Conservation (phyloP, 805 yeast species). For the Suhomyces faveliae region DNA sequence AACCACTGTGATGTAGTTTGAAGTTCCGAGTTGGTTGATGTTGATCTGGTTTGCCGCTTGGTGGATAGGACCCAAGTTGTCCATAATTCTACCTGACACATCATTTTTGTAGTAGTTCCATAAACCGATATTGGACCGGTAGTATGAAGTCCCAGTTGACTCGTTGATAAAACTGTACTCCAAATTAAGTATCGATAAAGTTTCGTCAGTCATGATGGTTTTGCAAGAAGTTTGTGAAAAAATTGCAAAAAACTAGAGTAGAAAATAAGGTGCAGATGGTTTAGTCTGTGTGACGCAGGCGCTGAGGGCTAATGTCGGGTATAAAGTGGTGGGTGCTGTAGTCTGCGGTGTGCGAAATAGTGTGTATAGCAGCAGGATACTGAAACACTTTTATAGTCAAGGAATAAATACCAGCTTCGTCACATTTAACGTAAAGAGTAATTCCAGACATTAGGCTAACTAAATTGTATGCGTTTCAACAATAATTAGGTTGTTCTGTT, state of each 20-base stretch:
- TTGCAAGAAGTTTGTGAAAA: not conserved
- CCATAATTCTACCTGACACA: slow-evolving; percentile 23
- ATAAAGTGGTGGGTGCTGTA: not conserved
- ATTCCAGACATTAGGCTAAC: not conserved
- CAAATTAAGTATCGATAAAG: slow-evolving; percentile 24
- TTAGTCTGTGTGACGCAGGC: too few relatives aligned
- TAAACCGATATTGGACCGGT: slow-evolving; percentile 31
- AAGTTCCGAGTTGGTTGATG: slow-evolving; percentile 5
- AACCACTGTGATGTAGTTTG: slow-evolving; percentile 19
- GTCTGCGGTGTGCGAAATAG: too few relatives aligned
- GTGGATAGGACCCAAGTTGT: slow-evolving; percentile 23
- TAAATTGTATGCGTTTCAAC: not conserved
- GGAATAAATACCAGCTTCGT: not conserved
- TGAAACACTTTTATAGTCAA: not conserved
- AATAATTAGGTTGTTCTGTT: not conserved
- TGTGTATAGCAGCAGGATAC: not conserved
- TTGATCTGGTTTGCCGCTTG: slow-evolving; percentile 17
- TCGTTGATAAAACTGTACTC: slow-evolving; percentile 27
- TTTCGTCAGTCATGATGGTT: slow-evolving; percentile 5
- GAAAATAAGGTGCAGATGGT: not conserved
- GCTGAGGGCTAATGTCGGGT: too few relatives aligned
- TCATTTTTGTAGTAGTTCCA: slow-evolving; percentile 24
- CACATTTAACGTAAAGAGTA: slow-evolving; percentile 6
- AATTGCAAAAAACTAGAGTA: not conserved
- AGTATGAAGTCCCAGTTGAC: slow-evolving; percentile 16